These are phyloP conservation scores for Ophiocordyceps camponoti-saundersi DNA, from an alignment of 2,329 filamentous ascomycete genomes.

Conservation along the genomic window DNA sequence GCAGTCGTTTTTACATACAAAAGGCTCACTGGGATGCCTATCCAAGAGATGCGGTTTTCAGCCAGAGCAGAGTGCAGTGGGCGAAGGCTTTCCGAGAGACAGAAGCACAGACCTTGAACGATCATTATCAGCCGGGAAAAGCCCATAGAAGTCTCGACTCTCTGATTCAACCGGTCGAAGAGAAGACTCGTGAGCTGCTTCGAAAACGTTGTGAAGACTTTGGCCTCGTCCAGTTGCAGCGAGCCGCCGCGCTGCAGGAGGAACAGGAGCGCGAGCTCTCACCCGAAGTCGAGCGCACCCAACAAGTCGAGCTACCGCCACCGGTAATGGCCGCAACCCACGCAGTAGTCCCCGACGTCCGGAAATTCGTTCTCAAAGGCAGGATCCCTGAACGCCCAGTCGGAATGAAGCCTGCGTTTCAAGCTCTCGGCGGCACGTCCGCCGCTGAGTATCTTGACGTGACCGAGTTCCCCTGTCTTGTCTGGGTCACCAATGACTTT, in stretches of 20 bases:
- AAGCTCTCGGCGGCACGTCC: not conserved
- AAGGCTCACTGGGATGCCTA: slow-evolving; percentile 13
- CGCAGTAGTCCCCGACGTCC: slow-evolving; percentile 23
- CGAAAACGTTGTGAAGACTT: not conserved
- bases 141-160: not conserved
- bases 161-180: not conserved
- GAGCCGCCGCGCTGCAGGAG: slow-evolving; percentile 12
- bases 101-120: slow-evolving; percentile 32
- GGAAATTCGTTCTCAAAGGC: not conserved
- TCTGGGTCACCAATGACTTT: slow-evolving; percentile 8
- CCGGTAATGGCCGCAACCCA: slow-evolving; percentile 19
- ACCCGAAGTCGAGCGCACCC: slow-evolving; percentile 45
- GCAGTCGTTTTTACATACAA: slow-evolving; percentile 28
- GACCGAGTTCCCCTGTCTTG: slow-evolving; percentile 1
- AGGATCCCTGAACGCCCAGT: not conserved
- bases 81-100: slow-evolving; percentile 33
- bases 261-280: slow-evolving; percentile 55
- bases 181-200: not conserved
- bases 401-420: not conserved
- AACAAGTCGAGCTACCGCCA: slow-evolving; percentile 31
- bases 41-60: slow-evolving; percentile 35
- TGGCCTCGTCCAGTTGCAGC: slow-evolving; percentile 1
- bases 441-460: slow-evolving; percentile 1
- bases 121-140: slow-evolving; percentile 28
- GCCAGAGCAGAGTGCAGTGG: slow-evolving; percentile 12